A percentile compares a stretch with the other conserved stretches of the same genome.
Conservation (phyloP, 2,329 filamentous ascomycete species). For the Zopfia rhizophila region DNA sequence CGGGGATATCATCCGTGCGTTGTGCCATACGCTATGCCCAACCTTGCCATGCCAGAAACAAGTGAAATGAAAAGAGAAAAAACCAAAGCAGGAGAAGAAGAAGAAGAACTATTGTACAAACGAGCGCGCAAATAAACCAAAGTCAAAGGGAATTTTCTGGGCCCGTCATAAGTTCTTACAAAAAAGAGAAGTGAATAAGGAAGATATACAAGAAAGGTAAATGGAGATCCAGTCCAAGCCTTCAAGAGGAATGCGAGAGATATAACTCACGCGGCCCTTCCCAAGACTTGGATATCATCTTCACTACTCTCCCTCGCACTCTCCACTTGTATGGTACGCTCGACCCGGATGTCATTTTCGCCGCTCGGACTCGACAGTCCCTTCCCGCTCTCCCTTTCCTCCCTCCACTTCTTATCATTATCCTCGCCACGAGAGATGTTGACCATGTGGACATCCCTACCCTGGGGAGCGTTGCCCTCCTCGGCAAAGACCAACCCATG, state of each 20-base stretch:
- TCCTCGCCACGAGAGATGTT: constrained; percentile 7
- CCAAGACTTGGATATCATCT: background rate
- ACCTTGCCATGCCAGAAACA: too few species aligned
- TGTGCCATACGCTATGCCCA: too few species aligned
- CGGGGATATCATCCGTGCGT: too few species aligned
- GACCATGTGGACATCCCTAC: constrained; percentile 7
- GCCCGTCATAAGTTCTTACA: too few species aligned
- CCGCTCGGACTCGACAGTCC: background rate
- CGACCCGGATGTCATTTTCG: constrained; percentile 16
- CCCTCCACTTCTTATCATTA: constrained; percentile 3
- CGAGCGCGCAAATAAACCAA: too few species aligned
- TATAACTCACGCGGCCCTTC: too few species aligned
- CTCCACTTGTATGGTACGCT: constrained; percentile 20
- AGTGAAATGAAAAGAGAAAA: too few species aligned
- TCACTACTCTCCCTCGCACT: constrained; percentile 10
- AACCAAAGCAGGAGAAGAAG: too few species aligned
- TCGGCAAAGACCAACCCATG: constrained; percentile 27
- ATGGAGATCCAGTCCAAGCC: background rate
- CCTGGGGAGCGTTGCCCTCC: constrained; percentile 8
- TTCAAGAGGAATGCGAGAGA: background rate
- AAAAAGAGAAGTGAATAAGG: background rate
- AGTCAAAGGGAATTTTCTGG: too few species aligned
- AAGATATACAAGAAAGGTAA: constrained; percentile 1
- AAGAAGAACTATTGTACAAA: too few species aligned
- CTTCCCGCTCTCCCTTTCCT: background rate